Evolutionary conservation across 306 rosid genomes (phyloP).

Genomic region (Pachyrhizus erosus): DNA sequence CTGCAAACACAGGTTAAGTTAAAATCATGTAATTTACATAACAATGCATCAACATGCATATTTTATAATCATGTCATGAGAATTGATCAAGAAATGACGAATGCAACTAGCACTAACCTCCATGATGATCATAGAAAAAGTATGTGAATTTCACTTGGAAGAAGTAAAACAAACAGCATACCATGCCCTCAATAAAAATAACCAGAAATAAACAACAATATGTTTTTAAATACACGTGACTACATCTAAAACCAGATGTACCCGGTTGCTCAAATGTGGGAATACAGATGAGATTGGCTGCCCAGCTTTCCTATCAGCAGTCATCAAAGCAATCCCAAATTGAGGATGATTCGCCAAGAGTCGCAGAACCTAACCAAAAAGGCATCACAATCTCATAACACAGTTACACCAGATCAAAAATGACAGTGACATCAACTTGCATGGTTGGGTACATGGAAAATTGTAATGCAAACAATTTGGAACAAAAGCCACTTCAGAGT

Average conservation of each 20-base stretch:
- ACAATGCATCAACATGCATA: slow-evolving; percentile 6
- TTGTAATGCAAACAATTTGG: background rate
- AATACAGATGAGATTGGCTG: slow-evolving; percentile 84
- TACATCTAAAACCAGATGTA: slow-evolving; percentile 49
- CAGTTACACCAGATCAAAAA: background rate
- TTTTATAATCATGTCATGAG: slow-evolving; percentile 7
- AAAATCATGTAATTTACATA: slow-evolving; percentile 13
- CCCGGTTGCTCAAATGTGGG: slow-evolving; percentile 80
- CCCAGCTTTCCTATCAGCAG: slow-evolving; percentile 95
- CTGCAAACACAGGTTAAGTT: slow-evolving; percentile 52
- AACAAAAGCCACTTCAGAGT: background rate
- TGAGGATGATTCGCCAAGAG: slow-evolving; percentile 93
- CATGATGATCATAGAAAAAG: slow-evolving; percentile 24
- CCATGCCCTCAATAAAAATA: background rate
- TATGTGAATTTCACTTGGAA: background rate
- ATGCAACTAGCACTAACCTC: slow-evolving; percentile 12
- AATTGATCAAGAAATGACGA: slow-evolving; percentile 34
- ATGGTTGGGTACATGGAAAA: slow-evolving; percentile 27
- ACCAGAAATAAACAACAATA: background rate
- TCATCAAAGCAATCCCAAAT: slow-evolving; percentile 73
- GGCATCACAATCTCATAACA: slow-evolving; percentile 30
- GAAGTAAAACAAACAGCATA: slow-evolving; percentile 25
- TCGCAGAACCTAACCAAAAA: slow-evolving; percentile 75
- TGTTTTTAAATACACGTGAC: background rate
- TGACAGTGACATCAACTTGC: background rate